Evolutionary conservation across 768 basidiomycete genomes (phyloP), one percentile per base, ranked within the genome.

Genomic region (Suillus subaureus): DNA sequence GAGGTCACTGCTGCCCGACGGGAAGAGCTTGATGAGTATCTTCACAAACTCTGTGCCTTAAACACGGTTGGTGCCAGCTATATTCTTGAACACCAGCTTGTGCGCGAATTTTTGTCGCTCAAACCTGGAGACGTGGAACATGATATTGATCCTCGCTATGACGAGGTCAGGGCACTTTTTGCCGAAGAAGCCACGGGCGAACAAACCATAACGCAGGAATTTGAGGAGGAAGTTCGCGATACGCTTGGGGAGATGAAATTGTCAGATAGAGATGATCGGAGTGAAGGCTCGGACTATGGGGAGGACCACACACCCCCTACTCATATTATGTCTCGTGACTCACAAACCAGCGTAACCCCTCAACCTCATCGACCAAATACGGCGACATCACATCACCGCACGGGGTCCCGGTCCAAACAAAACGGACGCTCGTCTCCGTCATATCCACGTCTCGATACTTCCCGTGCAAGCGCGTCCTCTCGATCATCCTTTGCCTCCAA

Each of bases 21-120:
- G 66, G 83, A 81, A 23, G 97, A 99, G 72, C 84, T 99, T 35
- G 92, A 97, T 71, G 89, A 91, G 37, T 99, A 99, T 77, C 84
- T 98, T 43, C 85, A 85, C 71, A 87, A 88, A 62, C 83, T 99
- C 16, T 92, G 94, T 74, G 84, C 83, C 37, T 82, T 99, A 42
- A 88, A 85, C 71, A 76, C 79, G 63, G 79, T 81, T 18, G 89
- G 89, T 4, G 89, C 88, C 16, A 88, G 88, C 52, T 91, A 96
- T 74, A 87, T 99, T 64, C 80, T 97, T 31, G 89, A 94, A 67
- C 88, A 94, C 73, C 79, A 82, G 15, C 87, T 96, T 47, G 85
- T 97, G 47, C 87, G 95, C 62, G 84, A 85, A 62, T 99, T 99
- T 77, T 83, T 99, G 63, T 82, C 92, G 6, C 82, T 91, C 21